Base-by-base conservation (phyloP, 257 asterid species). In the Nicotiana sylvestris region DNA sequence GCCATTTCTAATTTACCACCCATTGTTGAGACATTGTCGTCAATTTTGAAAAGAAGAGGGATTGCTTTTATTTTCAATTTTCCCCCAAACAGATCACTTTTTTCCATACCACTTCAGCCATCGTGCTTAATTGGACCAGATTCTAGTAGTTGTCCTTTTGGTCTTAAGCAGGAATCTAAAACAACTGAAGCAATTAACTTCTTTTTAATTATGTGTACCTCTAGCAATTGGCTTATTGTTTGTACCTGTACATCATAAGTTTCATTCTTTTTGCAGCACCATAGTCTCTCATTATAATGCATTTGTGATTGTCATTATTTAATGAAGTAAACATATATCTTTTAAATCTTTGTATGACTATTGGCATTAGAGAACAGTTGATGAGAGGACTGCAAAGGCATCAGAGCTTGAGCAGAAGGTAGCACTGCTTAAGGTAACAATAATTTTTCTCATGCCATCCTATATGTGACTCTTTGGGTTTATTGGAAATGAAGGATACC, bases 321-420 rank as follows among this genome's bases (percentile, higher is more conserved):
- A 72, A 72, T 25, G 61, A 49, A 72, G 2, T 72, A 46, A 72
- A 49, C 6, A 12, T 53, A 53, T 8, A n/a, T 76, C 15, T 33
- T 74, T 49, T 51, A 76, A 51, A 7, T 15, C 51, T 27, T 76
- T 51, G 27, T 51, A 76, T 27, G 64, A 29, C 37, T 76, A 29
- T 74, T 76, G 80, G 1, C 87, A 85, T 82, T 92, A 97, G 99
- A 95, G 99, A 86, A 88, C 93, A 83, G 96, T 97, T 81, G 99
- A 93, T 89, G 99, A 95, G 61, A 90, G 98, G 88, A 92, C 97
- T 83, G 87, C 95, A 69, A 97, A 92, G 91, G 95, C 97, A 80
- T 89, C 97, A 64, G 99, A 97, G 58, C 97, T 97, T 91, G 99
- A 97, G 93, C 99, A 95, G 89, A 97, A 95, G 89, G 93, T 92